Evolutionary conservation across 2,329 filamentous ascomycete species (phyloP).

Genomic region (Ophiostoma himal-ulmi): DNA sequence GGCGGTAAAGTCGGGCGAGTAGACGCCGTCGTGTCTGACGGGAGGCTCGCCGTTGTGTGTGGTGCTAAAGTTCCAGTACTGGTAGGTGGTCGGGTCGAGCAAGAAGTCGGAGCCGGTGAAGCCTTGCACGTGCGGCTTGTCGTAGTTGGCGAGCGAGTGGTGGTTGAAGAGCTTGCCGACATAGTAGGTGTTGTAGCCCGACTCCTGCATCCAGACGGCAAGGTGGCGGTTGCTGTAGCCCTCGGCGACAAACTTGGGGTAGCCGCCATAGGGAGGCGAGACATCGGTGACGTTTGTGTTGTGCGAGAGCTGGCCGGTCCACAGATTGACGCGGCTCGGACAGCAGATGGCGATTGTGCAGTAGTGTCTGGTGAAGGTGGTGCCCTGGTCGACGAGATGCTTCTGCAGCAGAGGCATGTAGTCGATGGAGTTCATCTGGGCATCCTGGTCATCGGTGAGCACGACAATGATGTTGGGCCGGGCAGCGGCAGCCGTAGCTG

Average conservation of each 20-base stretch:
- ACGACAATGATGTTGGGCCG: conserved; percentile 40
- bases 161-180: conserved; percentile 59
- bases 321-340: conserved; percentile 58
- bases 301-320: conserved; percentile 57
- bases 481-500: not conserved
- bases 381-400: conserved; percentile 44
- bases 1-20: conserved; percentile 30
- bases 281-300: conserved; percentile 64
- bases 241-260: conserved; percentile 59
- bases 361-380: conserved; percentile 56
- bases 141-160: conserved; percentile 55
- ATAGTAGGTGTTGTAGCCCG: conserved; percentile 67
- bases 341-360: conserved; percentile 63
- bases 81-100: conserved; percentile 57
- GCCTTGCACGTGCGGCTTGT: conserved; percentile 50
- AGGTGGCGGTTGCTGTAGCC: conserved; percentile 63
- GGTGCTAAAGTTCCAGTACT: conserved; percentile 56
- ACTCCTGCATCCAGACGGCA: conserved; percentile 62
- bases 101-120: conserved; percentile 54
- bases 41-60: conserved; percentile 50
- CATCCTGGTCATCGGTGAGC: conserved; percentile 60
- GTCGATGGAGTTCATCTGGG: conserved; percentile 52
- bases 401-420: conserved; percentile 52
- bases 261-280: conserved; percentile 53
- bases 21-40: conserved; percentile 48